phyloP scores from a whole-genome alignment of 2,329 filamentous ascomycete genomes.

The Fusarium protoensiforme region DNA sequence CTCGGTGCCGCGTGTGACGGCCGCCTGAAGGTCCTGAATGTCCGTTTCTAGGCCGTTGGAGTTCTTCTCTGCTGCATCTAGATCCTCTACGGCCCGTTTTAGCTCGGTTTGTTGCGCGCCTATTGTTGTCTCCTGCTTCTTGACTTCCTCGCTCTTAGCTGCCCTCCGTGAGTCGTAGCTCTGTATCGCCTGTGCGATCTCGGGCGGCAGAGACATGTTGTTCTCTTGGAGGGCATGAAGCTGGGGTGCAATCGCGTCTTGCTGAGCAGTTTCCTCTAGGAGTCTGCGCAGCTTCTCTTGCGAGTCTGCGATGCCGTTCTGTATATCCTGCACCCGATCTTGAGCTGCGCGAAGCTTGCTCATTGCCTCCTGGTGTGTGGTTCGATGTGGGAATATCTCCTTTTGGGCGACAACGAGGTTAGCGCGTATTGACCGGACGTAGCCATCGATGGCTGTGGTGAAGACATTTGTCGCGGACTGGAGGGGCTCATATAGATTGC shows the following conservation, averaged over 20 bases:
- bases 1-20: slow-evolving; percentile 37
- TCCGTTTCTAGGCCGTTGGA: slow-evolving; percentile 34
- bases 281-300: slow-evolving; percentile 32
- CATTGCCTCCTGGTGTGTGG: slow-evolving; percentile 40
- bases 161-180: slow-evolving; percentile 40
- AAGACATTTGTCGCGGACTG: slow-evolving; percentile 37
- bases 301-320: slow-evolving; percentile 34
- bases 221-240: slow-evolving; percentile 43
- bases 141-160: slow-evolving; percentile 42
- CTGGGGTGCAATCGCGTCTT: slow-evolving; percentile 40
- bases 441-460: slow-evolving; percentile 35
- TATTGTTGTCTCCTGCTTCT: slow-evolving; percentile 37
- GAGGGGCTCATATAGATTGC: slow-evolving; percentile 36
- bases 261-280: slow-evolving; percentile 38
- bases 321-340: slow-evolving; percentile 30
- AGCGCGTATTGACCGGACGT: slow-evolving; percentile 37
- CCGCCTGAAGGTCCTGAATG: slow-evolving; percentile 38
- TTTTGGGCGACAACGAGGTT: slow-evolving; percentile 38
- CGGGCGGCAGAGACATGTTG: slow-evolving; percentile 40
- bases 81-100: slow-evolving; percentile 26
- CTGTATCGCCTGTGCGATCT: slow-evolving; percentile 43
- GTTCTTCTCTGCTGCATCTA: slow-evolving; percentile 33
- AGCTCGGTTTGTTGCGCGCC: slow-evolving; percentile 32
- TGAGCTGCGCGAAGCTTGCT: slow-evolving; percentile 35
- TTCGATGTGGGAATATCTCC: slow-evolving; percentile 43